Evolutionary conservation across 202 grass and related monocot genomes (phyloP).

Genomic region (Setaria italica): DNA sequence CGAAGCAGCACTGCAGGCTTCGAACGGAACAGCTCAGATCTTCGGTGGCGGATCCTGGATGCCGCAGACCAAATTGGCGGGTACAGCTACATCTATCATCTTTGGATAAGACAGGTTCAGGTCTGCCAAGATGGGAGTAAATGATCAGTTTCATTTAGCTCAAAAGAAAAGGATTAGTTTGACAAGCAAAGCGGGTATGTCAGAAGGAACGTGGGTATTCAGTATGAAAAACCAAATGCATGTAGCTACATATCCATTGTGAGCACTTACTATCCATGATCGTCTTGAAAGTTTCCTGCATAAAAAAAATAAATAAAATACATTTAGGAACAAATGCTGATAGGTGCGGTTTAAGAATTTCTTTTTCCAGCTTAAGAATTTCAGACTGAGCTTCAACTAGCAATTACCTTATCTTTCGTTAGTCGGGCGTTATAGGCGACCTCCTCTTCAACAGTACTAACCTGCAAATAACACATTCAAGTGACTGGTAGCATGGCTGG

Average conservation of each 20-base stretch:
- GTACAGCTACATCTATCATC: slow-evolving; percentile 87
- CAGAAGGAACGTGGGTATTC: slow-evolving; percentile 14
- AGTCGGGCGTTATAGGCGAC: slow-evolving; percentile 72
- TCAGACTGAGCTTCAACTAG: slow-evolving; percentile 12
- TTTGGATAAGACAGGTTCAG: slow-evolving; percentile 88
- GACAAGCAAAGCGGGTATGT: not conserved
- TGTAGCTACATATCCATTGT: not conserved
- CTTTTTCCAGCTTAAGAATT: not conserved
- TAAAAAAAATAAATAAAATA: slow-evolving; percentile 4
- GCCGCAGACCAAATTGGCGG: slow-evolving; percentile 83
- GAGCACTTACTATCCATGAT: slow-evolving; percentile 89
- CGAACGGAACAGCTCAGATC: slow-evolving; percentile 45
- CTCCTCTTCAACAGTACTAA: slow-evolving; percentile 96
- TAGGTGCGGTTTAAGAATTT: not conserved
- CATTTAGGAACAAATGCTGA: slow-evolving; percentile 13
- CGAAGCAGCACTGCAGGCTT: slow-evolving; percentile 6
- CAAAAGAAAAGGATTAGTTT: not conserved
- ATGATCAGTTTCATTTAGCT: not conserved
- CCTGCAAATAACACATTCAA: slow-evolving; percentile 60
- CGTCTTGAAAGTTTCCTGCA: slow-evolving; percentile 77
- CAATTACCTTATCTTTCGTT: slow-evolving; percentile 78
- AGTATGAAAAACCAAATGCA: not conserved
- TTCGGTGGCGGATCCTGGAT: slow-evolving; percentile 74
- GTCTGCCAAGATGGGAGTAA: slow-evolving; percentile 57
- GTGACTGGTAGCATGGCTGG: not conserved